Base-by-base conservation (phyloP, 495 filamentous ascomycete species). In the Terfezia boudieri region DNA sequence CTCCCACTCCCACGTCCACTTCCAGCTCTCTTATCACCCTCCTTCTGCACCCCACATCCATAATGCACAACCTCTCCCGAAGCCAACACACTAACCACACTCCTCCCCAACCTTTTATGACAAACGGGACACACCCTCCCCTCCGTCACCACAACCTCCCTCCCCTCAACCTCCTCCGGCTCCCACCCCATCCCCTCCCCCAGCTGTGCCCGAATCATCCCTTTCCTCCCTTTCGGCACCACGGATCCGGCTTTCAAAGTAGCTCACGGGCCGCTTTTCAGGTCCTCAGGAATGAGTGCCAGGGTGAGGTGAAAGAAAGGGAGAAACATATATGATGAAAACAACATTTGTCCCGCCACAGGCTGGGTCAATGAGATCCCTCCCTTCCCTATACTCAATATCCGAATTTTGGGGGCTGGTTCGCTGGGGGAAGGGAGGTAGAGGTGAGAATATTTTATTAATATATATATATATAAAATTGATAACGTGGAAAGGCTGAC, bases 211-310 rank as follows among this genome's bases (percentile, higher is more conserved):
- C 83, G 76, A n/a, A 96, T 76, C 16, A 80, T 73, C 35, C 76
- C 77, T 66, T 94, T 82, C 55, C 83, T 86, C 52, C 88, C 73
- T 5, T 83, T 83, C 94, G 16, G 86, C 85, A n/a, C 78, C 76
- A 32, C 92, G 81, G 63, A 96, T 93, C 20, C 87, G 78, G 22
- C 87, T 85, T 52, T 79, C 79, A 72, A 98, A 96, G 67, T 98
- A 98, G 10, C 79, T 81, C 61, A 89, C 84, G 4, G 96, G 79
- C 41, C 92, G 76, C 48, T 74, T 8, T 84, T 80, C 5, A 95
- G 73, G 6, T 74, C 66, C 54, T 84, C 75, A 0, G 90, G 90
- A n/a, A 98, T 84, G 32, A 96, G 71, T 10, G 79, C 77, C 5
- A 98, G 73, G 0, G 88, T 83, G 83, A 12, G 79, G 75, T 4